Base-by-base conservation (phyloP, 768 basidiomycete species). In the Baorangia bicolor region DNA sequence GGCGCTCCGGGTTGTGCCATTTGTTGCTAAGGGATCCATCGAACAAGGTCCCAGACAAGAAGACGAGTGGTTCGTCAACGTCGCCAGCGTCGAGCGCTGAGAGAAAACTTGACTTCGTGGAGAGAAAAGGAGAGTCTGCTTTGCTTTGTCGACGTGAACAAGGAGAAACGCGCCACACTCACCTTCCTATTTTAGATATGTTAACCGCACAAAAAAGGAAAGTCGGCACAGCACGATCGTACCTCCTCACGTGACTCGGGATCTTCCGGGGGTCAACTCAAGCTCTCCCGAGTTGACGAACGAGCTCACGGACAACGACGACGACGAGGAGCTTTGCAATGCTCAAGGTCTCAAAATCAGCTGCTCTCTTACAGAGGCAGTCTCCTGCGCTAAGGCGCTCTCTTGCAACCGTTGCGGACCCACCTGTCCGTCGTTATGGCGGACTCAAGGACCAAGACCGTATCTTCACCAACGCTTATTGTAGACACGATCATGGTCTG, bases 391-490 rank as follows among this genome's bases (percentile, higher is more conserved):
- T 65, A 37, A 47, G 25, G 10, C 69, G 70, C 43, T 47, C 59
- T 20, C 58, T 94, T 60, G 92, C 92, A 42, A 92, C 92, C 9
- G 85, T 87, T 33, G 81, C 85, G 35, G 86, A 92, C 67, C 78
- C 91, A n/a, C 95, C 94, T 30, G 90, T 95, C 20, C 81, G 94
- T 61, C 84, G 84, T 57, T 96, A 98, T 67, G 96, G 96, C 25
- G 95, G 95, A 0, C 78, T 98, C 59, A 94, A 90, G 72, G 96
- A 98, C 76, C 92, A 94, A 67, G 92, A 93, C 73, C 85, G 92
- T 44, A 94, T 94, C 59, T 98, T 98, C 67, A 94, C 92, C 38
- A 98, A 97, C 71, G 84, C 85, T 2, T 96, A 88, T 68, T 88
- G 83, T 66, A 81, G 83, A 55, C 92, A 95, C 69, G 96, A 98